Base-by-base conservation (phyloP, 768 basidiomycete species). In the Serendipita sp. region DNA sequence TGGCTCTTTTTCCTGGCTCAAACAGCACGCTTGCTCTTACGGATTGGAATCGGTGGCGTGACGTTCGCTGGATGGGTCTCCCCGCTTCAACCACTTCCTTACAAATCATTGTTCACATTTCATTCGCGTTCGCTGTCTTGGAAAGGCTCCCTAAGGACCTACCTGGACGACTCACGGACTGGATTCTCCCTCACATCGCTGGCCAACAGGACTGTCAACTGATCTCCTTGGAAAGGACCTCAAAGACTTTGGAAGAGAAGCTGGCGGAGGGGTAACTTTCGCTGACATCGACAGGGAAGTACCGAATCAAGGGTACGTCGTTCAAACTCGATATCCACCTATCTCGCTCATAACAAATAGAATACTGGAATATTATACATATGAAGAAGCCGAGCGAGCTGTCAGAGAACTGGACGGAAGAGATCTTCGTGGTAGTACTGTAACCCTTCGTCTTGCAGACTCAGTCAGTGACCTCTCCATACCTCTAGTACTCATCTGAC, bases 201-300 rank as follows among this genome's bases (percentile, higher is more conserved):
- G 13, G 18, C 45, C 45, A 46, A 13, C 24, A 24, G 24, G 24
- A 24, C 24, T 24, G 24, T 46, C 13, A 46, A 13, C 13, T 18
- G 18, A 46, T 46, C 18, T 46, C 45, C 18, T 54, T 28, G 53
- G 53, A 54, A 54, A 98, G 95, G 95, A 98, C 73, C 78, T 98
- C 73, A 98, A 98, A 76, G 95, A 98, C 73, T 97, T 94, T 67
- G 95, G 93, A 70, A 89, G 95, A 67, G 87, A 92, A 71, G 90
- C 89, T 60, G 93, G 92, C 46, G 89, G 85, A 71, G 56, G 56
- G 37, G 92, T 97, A 65, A 90, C 89, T 24, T 97, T 89, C 71
- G 92, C 95, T 46, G 95, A 98, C 72, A 87, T 98, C 67, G 94
- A 98, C 72, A 85, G 92, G 41, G 86, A 93, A 71, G 73, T 75